phyloP scores from a whole-genome alignment of 495 filamentous ascomycete genomes.

The Podospora fimiseda region DNA sequence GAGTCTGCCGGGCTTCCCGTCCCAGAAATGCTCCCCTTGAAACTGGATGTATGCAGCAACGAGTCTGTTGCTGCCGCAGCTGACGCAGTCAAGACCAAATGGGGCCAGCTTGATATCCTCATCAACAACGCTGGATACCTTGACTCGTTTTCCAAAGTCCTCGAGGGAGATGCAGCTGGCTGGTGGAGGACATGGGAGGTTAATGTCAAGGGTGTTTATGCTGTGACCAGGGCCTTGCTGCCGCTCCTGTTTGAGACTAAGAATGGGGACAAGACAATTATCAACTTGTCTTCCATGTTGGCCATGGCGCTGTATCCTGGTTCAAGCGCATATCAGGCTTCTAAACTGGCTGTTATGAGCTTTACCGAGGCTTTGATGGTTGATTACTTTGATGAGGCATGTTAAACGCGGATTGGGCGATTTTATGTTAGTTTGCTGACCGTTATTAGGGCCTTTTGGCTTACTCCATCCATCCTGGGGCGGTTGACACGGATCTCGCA shows the following conservation, averaged over 20 bases:
- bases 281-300: slow-evolving; percentile 28
- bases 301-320: slow-evolving; percentile 19
- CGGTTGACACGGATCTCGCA: slow-evolving; percentile 35
- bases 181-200: slow-evolving; percentile 25
- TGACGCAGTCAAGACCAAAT: not conserved
- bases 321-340: slow-evolving; percentile 30
- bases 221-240: slow-evolving; percentile 35
- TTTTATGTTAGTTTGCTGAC: too few relatives aligned
- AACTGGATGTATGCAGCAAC: not conserved
- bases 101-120: not conserved
- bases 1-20: not conserved
- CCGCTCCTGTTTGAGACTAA: slow-evolving; percentile 32
- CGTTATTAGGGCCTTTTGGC: slow-evolving; percentile 32
- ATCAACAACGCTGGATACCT: slow-evolving; percentile 1
- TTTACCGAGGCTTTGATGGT: slow-evolving; percentile 37
- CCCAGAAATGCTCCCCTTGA: not conserved
- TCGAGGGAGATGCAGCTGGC: slow-evolving; percentile 1
- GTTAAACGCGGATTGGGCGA: too few relatives aligned
- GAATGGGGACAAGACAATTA: slow-evolving; percentile 26
- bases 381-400: too few relatives aligned
- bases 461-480: slow-evolving; percentile 39
- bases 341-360: slow-evolving; percentile 14
- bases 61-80: not conserved
- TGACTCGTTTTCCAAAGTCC: not conserved
- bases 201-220: slow-evolving; percentile 38